Base-by-base conservation (phyloP, 2,329 filamentous ascomycete genomes). In the Aspergillus puulaauensis region DNA sequence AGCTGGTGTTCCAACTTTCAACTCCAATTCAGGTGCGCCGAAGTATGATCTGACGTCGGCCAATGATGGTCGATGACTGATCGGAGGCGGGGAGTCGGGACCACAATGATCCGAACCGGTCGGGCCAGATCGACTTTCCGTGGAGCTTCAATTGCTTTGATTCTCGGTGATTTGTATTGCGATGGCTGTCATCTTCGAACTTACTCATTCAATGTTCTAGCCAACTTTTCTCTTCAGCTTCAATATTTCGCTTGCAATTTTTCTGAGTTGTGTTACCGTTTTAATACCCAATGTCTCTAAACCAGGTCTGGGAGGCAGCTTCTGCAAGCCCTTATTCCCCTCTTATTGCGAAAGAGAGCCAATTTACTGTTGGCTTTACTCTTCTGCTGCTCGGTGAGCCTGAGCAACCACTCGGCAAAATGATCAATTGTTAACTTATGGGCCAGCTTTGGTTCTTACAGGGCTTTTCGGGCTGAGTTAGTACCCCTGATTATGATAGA, bases 221-320 rank as follows among this genome's bases (percentile, higher is more conserved):
- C 45, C 15, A 7, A 11, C 6, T 14, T 31, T 39, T 40, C 33
- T 49, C 2, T 19, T 27, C 24, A 31, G 37, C 19, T 6, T 33
- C 11, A 31, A 19, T 46, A 24, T 51, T 23, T 33, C 19, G 15
- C 44, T 43, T 57, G 44, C 45, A 54, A 54, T n/a, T 37, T 27
- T 31, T 41, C 48, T 53, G 44, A 46, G 35, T 39, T 50, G 43
- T 53, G 50, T 57, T 56, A n/a, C 33, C 37, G 21, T 7, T 54
- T 19, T 27, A 12, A 35, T 41, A 33, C 61, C 70, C 71, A 70
- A 81, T 81, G 79, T 91, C 90, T 82, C 82, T 96, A 77, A 87
- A 89, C 79, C 87, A 95, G 77, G 84, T 96, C 80, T 98, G 93
- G 93, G 89, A 96, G 83, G 90, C 91, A 83, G 90, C 93, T 80